Evolutionary conservation across 2,329 filamentous ascomycete genomes (phyloP).

Genomic region (Colletotrichum plurivorum): DNA sequence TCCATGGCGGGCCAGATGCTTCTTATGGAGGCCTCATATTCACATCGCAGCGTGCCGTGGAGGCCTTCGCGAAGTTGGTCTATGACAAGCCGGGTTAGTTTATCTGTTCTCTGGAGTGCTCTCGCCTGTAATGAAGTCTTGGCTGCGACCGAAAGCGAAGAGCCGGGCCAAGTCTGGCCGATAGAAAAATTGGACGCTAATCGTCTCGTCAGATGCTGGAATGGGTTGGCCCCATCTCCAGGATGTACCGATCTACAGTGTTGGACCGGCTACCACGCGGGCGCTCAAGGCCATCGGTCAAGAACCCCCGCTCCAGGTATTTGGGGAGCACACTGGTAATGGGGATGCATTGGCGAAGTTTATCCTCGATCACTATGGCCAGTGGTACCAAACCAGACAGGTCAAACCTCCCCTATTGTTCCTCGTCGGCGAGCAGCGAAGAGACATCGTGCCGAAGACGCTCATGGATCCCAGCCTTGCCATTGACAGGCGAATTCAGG

Average conservation of each 20-base stretch:
- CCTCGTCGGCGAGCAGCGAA: slow-evolving; percentile 88
- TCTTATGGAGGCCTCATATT: slow-evolving; percentile 85
- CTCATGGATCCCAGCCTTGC: slow-evolving; percentile 73
- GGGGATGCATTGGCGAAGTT: slow-evolving; percentile 84
- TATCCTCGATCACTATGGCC: slow-evolving; percentile 83
- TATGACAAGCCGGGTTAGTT: slow-evolving; percentile 62
- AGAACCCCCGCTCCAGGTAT: slow-evolving; percentile 70
- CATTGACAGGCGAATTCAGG: slow-evolving; percentile 67
- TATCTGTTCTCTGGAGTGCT: background rate
- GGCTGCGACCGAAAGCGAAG: background rate
- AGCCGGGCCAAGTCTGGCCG: background rate
- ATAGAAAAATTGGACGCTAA: slow-evolving; percentile 15
- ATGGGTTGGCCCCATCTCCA: slow-evolving; percentile 66
- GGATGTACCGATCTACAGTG: slow-evolving; percentile 78
- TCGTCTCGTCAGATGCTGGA: slow-evolving; percentile 37
- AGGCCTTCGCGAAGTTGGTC: slow-evolving; percentile 78
- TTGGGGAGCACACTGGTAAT: slow-evolving; percentile 87
- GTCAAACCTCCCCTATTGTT: slow-evolving; percentile 81
- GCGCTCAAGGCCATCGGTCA: slow-evolving; percentile 73
- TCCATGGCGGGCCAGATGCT: slow-evolving; percentile 53
- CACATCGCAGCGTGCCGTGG: slow-evolving; percentile 86
- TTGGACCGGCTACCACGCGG: slow-evolving; percentile 84
- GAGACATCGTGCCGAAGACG: slow-evolving; percentile 90
- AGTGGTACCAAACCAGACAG: slow-evolving; percentile 60
- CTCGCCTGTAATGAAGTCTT: background rate